Percentiles rank a stretch among this genome's conserved stretches.
phyloP scores from a whole-genome alignment of 768 basidiomycete species.

The Lactarius deliciosus region DNA sequence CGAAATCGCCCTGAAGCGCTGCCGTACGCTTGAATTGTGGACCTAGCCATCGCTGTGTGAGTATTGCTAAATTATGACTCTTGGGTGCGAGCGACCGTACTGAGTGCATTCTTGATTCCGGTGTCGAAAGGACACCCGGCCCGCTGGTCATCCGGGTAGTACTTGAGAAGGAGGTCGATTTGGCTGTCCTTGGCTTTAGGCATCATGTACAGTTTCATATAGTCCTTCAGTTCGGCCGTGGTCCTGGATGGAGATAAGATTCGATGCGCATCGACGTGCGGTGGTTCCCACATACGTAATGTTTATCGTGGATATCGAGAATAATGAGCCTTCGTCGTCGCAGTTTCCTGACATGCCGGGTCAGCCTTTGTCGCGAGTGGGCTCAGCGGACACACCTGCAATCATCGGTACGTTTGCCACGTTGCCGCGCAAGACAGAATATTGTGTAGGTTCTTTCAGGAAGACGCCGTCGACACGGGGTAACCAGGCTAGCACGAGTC shows the following conservation, averaged over 20 bases:
- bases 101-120: constrained; percentile 31
- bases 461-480: constrained; percentile 35
- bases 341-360: constrained; percentile 41
- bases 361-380: neutral
- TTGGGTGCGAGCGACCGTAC: constrained; percentile 27
- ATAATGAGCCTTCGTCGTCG: constrained; percentile 59
- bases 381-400: constrained; percentile 22
- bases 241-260: constrained; percentile 1
- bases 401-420: constrained; percentile 32
- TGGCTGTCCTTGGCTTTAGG: constrained; percentile 28
- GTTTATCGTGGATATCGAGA: constrained; percentile 34
- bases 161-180: constrained; percentile 27
- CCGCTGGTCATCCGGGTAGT: constrained; percentile 30
- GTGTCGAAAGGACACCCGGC: constrained; percentile 29
- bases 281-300: constrained; percentile 34
- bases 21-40: constrained; percentile 29
- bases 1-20: constrained; percentile 27
- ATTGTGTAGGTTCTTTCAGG: constrained; percentile 30
- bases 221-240: constrained; percentile 8
- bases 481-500: constrained; percentile 31
- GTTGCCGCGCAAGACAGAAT: constrained; percentile 28
- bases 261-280: neutral
- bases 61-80: neutral
- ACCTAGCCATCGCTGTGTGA: neutral
- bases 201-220: constrained; percentile 31